These are phyloP conservation scores for Oryza nivara DNA, from an alignment of 176 grass and related monocot genomes.

Conservation along the genomic window DNA sequence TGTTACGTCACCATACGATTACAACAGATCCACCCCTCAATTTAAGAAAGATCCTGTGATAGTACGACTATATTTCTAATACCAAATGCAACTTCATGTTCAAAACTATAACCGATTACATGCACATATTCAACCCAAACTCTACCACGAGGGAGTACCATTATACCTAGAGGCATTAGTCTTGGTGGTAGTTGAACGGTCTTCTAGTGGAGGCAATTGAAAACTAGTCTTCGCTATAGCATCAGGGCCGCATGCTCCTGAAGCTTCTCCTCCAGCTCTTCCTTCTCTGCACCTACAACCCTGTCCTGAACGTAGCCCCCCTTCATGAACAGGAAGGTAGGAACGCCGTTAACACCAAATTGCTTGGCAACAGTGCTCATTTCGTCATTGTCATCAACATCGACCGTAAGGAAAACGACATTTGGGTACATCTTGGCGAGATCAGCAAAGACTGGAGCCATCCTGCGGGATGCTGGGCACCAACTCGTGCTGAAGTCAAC, in stretches of 20 bases:
- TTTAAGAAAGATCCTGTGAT: too few species aligned
- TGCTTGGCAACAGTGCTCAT: constrained; percentile 42
- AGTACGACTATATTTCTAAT: too few species aligned
- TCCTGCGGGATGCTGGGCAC: constrained; percentile 43
- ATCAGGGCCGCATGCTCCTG: constrained; percentile 4
- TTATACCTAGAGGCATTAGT: too few species aligned
- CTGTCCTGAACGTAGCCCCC: constrained; percentile 42
- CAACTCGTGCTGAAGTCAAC: constrained; percentile 51
- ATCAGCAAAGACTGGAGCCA: constrained; percentile 46
- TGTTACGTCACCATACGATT: too few species aligned
- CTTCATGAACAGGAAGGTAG: constrained; percentile 58
- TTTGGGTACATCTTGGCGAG: constrained; percentile 48
- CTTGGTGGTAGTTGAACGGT: too few species aligned
- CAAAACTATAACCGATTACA: too few species aligned
- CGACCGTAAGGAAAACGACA: constrained; percentile 51
- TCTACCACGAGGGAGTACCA: too few species aligned
- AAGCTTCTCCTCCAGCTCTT: constrained; percentile 31
- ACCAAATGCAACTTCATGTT: too few species aligned
- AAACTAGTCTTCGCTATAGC: too few species aligned
- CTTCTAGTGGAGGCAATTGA: too few species aligned
- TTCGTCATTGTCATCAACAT: constrained; percentile 38
- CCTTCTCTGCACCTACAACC: constrained; percentile 38
- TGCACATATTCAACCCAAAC: too few species aligned
- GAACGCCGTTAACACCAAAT: constrained; percentile 45
- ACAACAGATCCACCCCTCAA: too few species aligned